These are phyloP conservation scores for Blastobotrys proliferans DNA, from an alignment of 1,139 yeast genomes.

Conservation along the genomic window DNA sequence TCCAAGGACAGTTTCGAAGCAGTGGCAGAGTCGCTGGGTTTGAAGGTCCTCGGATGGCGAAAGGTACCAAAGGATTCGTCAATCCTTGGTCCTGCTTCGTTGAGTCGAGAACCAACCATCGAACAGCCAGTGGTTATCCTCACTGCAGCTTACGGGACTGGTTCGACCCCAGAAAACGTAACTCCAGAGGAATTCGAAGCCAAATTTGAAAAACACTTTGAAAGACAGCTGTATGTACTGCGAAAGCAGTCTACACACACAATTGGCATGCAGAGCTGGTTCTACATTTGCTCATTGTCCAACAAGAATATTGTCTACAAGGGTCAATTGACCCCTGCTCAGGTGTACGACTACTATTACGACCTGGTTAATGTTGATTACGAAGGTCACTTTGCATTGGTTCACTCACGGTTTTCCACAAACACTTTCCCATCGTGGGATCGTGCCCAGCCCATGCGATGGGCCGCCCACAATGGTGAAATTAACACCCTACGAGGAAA, in stretches of 20 bases:
- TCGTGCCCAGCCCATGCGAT: slow-evolving; percentile 95
- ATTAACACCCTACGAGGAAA: slow-evolving; percentile 95
- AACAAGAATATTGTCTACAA: slow-evolving; percentile 90
- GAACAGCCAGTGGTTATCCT: slow-evolving; percentile 85
- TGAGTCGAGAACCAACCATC: slow-evolving; percentile 86
- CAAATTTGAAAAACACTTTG: slow-evolving; percentile 62
- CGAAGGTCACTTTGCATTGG: slow-evolving; percentile 93
- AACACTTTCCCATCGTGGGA: slow-evolving; percentile 99
- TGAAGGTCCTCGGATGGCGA: slow-evolving; percentile 91
- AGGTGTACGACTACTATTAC: slow-evolving; percentile 90
- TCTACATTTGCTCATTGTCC: slow-evolving; percentile 90
- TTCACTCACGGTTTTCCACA: slow-evolving; percentile 95
- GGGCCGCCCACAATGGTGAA: slow-evolving; percentile 99
- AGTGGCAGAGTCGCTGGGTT: slow-evolving; percentile 70
- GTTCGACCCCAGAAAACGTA: slow-evolving; percentile 27
- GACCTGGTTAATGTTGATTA: slow-evolving; percentile 89
- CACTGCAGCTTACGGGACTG: slow-evolving; percentile 49
- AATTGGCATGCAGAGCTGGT: slow-evolving; percentile 95
- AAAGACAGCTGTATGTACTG: slow-evolving; percentile 76
- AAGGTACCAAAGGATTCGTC: slow-evolving; percentile 92
- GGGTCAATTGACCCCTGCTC: slow-evolving; percentile 96
- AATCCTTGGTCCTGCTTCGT: slow-evolving; percentile 90
- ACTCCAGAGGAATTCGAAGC: slow-evolving; percentile 49
- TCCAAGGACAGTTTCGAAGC: slow-evolving; percentile 75
- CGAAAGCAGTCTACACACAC: slow-evolving; percentile 88